Base-by-base conservation (phyloP, 768 basidiomycete species). In the Kwoniella heveanensis region DNA sequence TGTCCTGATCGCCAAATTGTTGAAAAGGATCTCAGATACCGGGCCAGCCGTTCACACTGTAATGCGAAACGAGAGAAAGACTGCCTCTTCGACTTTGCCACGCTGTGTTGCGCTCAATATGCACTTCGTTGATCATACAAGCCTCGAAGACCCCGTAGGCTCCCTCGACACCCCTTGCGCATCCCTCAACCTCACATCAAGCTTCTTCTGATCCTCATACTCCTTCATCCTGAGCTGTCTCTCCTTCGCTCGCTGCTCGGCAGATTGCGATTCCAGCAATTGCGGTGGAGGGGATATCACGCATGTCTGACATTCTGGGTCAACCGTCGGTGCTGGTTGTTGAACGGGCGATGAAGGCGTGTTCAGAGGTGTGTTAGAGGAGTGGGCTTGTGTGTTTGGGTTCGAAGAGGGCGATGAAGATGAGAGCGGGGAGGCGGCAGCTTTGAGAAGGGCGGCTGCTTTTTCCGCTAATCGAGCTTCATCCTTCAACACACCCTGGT, bases 401-500 rank as follows among this genome's bases (percentile, higher is more conserved):
- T 13, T 2, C 9, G 60, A 29, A 1, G 53, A 30, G 25, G 50
- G 15, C 6, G 55, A 53, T 7, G 62, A 52, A 2, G 55, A 26
- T 24, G 8, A 37, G 21, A 24, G 37, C 10, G 39, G 37, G 22
- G 60, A 39, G 2, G 53, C 36, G 8, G 58, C 54, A 30, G 49
- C 53, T 85, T 84, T 53, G 27, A 62, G 53, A 27, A 36, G 27
- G 88, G 79, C 0, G 86, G 88, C 62, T 83, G 85, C 77, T 88
- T 85, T 65, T 88, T 84, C 78, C 87, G 85, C 52, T 69, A 83
- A 85, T 80, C 92, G 87, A 71, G 87, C 90, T 73, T 97, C 94
- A 76, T 96, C 93, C 55, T 87, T 86, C 50, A 95, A 73, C 1
- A 96, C 94, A 25, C 93, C 93, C 75, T 88, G 83, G 76, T 90